A percentile compares a stretch with the other conserved stretches of the same genome.
Evolutionary conservation across 306 rosid genomes (phyloP).

Genomic region (Begonia masoniana): DNA sequence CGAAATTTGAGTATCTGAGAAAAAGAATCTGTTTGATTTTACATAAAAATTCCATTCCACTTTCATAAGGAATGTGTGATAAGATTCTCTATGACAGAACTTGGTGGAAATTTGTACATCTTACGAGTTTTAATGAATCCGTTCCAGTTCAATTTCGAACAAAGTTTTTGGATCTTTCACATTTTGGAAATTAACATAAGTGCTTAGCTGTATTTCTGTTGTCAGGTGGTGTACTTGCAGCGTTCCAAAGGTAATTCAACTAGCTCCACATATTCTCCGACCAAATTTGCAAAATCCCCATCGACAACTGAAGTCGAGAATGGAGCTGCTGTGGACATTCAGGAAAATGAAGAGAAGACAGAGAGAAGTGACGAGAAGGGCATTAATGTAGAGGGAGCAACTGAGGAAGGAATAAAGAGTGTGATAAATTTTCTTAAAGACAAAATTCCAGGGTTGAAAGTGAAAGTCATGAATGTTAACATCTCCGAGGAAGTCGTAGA

Average conservation of each 20-base stretch:
- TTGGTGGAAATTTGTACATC: too few species aligned
- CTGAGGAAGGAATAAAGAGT: conserved; percentile 91
- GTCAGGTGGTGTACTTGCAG: conserved; percentile 79
- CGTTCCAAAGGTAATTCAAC: conserved; percentile 54
- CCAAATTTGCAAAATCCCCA: conserved; percentile 38
- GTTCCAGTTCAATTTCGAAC: too few species aligned
- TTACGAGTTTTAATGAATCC: too few species aligned
- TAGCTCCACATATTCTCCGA: conserved; percentile 15
- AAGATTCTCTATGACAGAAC: too few species aligned
- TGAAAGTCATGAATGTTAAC: conserved; percentile 66
- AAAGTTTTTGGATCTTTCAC: too few species aligned
- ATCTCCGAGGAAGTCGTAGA: conserved; percentile 52
- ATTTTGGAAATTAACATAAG: too few species aligned
- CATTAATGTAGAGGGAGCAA: conserved; percentile 48
- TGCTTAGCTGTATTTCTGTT: conserved; percentile 4
- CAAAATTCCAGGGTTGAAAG: conserved; percentile 88
- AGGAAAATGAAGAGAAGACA: conserved; percentile 42
- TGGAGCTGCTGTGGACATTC: conserved; percentile 38
- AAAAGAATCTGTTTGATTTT: too few species aligned
- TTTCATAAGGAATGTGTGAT: too few species aligned
- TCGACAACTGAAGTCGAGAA: conserved; percentile 46
- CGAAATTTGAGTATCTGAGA: too few species aligned
- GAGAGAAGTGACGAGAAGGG: conserved; percentile 62
- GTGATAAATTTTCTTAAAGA: conserved; percentile 85
- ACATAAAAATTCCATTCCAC: too few species aligned